A percentile compares a stretch with the other conserved stretches of the same genome.
phyloP scores from a whole-genome alignment of 305 asterid genomes.

The Petunia hybrid region DNA sequence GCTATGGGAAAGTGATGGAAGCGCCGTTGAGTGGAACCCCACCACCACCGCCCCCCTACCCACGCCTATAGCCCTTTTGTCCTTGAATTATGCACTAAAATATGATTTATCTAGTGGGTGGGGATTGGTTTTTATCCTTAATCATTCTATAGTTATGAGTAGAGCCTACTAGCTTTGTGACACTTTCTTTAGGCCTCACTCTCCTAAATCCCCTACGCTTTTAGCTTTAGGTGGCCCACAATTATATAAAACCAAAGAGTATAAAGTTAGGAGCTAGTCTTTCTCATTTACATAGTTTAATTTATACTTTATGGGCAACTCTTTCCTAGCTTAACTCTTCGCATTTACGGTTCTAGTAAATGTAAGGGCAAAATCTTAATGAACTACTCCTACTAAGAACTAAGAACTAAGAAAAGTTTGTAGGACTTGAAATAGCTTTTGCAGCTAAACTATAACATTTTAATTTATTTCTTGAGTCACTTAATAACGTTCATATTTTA shows the following conservation, averaged over 20 bases:
- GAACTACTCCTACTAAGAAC: background rate
- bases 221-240: background rate
- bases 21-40: constrained; percentile 32
- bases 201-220: background rate
- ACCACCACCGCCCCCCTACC: constrained; percentile 32
- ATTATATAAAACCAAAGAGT: background rate
- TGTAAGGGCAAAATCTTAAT: background rate
- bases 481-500: too few species aligned
- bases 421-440: too few species aligned
- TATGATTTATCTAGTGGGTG: background rate
- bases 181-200: background rate
- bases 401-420: background rate
- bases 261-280: background rate
- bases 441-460: too few species aligned
- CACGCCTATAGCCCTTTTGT: constrained; percentile 12
- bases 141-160: background rate
- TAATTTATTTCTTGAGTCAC: too few species aligned
- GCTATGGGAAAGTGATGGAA: background rate
- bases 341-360: background rate
- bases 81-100: constrained; percentile 22
- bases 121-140: background rate
- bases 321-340: background rate
- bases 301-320: background rate
- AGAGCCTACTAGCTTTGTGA: background rate
- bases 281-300: too few species aligned